phyloP scores from a whole-genome alignment of 495 filamentous ascomycete genomes.

The Polyplosphaeria fusca region DNA sequence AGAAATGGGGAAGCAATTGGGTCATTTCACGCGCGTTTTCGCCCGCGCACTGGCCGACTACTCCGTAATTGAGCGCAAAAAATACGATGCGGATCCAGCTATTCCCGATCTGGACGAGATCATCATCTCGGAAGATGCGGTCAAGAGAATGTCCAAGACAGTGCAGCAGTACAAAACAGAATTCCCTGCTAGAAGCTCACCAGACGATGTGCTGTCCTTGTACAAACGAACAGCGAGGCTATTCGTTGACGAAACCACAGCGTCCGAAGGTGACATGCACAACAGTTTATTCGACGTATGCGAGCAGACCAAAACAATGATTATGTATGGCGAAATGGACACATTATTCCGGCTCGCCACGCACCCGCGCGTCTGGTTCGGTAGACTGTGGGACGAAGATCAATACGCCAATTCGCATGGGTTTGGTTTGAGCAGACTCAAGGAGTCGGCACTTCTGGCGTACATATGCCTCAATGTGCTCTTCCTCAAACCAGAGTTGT shows the following conservation, averaged over 20 bases:
- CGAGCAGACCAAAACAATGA: conserved; percentile 2
- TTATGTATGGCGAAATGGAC: conserved; percentile 12
- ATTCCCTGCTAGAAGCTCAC: neutral
- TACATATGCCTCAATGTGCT: conserved; percentile 15
- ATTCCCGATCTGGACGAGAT: conserved; percentile 3
- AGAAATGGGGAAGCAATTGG: conserved; percentile 5
- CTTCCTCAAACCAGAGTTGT: conserved; percentile 4
- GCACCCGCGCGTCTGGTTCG: neutral
- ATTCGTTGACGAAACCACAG: neutral
- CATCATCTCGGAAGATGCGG: conserved; percentile 1
- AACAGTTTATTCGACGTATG: neutral
- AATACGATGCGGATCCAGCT: conserved; percentile 1
- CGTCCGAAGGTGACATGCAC: neutral
- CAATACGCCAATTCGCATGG: neutral
- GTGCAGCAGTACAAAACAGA: conserved; percentile 3
- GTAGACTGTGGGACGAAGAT: neutral
- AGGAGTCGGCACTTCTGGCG: conserved; percentile 1
- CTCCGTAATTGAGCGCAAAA: conserved; percentile 6
- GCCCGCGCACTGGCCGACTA: neutral
- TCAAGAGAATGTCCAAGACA: neutral
- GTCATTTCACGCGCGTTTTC: conserved; percentile 14
- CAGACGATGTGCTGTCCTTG: neutral
- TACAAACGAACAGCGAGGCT: neutral
- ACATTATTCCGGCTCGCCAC: conserved; percentile 5
- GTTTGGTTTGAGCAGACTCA: too few species aligned